phyloP scores from a whole-genome alignment of 352 stramenopile species.

The Elongisporangium prolatum region DNA sequence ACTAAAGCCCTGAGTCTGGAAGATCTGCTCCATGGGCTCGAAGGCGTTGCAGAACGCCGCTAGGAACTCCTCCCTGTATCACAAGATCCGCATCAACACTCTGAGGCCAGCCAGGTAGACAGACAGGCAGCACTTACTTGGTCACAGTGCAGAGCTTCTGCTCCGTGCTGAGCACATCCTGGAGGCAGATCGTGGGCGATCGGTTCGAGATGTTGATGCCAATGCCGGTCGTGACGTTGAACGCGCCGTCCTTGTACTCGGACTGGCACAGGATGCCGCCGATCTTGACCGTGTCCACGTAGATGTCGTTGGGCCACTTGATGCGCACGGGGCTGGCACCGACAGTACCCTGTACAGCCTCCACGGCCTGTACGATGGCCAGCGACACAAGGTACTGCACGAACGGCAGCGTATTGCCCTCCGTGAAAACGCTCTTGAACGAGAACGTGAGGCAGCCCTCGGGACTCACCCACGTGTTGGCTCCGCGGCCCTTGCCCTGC shows the following conservation, averaged over 20 bases:
- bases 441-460: conserved; percentile 90
- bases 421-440: conserved; percentile 79
- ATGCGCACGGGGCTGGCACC: conserved; percentile 67
- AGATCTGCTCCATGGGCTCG: conserved; percentile 80
- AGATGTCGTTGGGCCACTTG: conserved; percentile 93
- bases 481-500: conserved; percentile 72
- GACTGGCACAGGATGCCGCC: conserved; percentile 89
- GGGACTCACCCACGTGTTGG: conserved; percentile 85
- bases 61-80: conserved; percentile 74
- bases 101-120: not conserved
- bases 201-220: conserved; percentile 90
- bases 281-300: conserved; percentile 87
- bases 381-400: conserved; percentile 89
- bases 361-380: conserved; percentile 77
- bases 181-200: conserved; percentile 81
- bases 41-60: conserved; percentile 86
- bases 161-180: conserved; percentile 69
- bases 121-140: conserved; percentile 41
- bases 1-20: conserved; percentile 76
- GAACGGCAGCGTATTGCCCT: conserved; percentile 80
- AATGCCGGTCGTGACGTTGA: conserved; percentile 83
- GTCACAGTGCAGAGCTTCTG: conserved; percentile 57
- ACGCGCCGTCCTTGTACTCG: conserved; percentile 72
- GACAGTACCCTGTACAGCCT: conserved; percentile 45
- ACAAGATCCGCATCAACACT: conserved; percentile 5